Evolutionary conservation across 2,329 filamentous ascomycete genomes (phyloP).

Genomic region (Verruconis gallopava): DNA sequence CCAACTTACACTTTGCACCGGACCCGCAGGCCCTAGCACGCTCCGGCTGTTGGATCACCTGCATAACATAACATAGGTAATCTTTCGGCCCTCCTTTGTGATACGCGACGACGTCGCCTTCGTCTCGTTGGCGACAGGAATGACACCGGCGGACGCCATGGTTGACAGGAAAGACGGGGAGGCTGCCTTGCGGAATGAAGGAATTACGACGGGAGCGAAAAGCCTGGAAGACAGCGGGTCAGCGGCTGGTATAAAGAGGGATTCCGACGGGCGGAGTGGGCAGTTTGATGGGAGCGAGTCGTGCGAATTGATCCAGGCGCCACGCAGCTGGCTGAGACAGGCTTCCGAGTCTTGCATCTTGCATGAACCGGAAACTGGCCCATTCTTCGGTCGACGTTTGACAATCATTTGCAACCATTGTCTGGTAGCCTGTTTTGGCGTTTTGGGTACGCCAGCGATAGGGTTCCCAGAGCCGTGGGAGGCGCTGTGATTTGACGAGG

Average conservation of each 20-base stretch:
- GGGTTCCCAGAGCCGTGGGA: background rate
- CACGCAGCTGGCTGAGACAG: background rate
- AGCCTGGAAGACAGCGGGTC: no score
- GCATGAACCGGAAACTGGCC: background rate
- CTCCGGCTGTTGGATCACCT: constrained; percentile 86
- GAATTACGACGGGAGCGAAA: no score
- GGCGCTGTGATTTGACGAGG: background rate
- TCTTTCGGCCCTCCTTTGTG: constrained; percentile 61
- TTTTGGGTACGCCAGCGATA: background rate
- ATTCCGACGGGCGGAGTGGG: no score
- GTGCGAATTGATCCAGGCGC: background rate
- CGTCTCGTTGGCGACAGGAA: constrained; percentile 44
- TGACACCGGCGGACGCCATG: constrained; percentile 19
- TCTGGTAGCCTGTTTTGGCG: background rate
- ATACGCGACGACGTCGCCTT: constrained; percentile 39
- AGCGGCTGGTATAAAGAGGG: no score
- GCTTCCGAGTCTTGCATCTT: background rate
- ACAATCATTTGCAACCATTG: background rate
- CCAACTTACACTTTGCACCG: constrained; percentile 72
- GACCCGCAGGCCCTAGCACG: constrained; percentile 90
- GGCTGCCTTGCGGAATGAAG: no score
- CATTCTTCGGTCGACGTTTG: background rate
- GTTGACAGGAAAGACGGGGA: background rate
- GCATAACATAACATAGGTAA: constrained; percentile 70
- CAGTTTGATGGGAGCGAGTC: no score